Conservation (phyloP, 179 eudicot genomes). For the Heliamphora pulchella region DNA sequence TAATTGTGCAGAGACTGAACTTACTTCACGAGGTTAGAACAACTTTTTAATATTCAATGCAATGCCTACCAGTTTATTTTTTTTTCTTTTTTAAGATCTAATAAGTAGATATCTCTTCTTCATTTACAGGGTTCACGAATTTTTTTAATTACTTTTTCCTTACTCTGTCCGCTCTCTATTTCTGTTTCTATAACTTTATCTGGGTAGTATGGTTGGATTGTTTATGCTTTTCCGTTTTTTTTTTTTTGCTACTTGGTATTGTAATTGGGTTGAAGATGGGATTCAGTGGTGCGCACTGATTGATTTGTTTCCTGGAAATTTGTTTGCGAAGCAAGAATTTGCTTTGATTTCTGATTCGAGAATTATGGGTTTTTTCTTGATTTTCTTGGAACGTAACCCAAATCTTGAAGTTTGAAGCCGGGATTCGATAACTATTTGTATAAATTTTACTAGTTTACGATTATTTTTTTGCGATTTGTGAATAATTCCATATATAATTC, state of each 20-base stretch:
- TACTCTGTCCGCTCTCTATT: background rate
- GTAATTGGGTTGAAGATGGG: background rate
- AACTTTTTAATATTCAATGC: background rate
- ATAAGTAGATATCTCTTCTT: background rate
- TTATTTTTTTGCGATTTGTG: too few species aligned
- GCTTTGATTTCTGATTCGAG: background rate
- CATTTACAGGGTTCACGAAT: background rate
- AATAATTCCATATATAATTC: constrained; percentile 8
- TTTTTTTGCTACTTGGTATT: background rate
- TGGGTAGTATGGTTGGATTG: background rate
- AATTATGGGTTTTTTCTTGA: background rate
- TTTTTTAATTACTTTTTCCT: background rate
- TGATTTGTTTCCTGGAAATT: background rate
- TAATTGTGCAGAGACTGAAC: background rate
- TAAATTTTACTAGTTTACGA: too few species aligned
- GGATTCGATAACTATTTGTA: background rate
- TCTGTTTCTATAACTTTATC: background rate
- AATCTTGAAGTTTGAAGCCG: background rate
- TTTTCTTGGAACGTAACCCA: background rate
- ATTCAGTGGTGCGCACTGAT: background rate
- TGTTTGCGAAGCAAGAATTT: background rate
- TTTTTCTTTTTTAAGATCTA: background rate
- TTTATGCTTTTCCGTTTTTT: background rate
- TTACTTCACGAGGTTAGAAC: constrained; percentile 1
- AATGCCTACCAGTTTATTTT: background rate